phyloP scores from a whole-genome alignment of 176 grass and related monocot genomes.

The Triticum urartu region DNA sequence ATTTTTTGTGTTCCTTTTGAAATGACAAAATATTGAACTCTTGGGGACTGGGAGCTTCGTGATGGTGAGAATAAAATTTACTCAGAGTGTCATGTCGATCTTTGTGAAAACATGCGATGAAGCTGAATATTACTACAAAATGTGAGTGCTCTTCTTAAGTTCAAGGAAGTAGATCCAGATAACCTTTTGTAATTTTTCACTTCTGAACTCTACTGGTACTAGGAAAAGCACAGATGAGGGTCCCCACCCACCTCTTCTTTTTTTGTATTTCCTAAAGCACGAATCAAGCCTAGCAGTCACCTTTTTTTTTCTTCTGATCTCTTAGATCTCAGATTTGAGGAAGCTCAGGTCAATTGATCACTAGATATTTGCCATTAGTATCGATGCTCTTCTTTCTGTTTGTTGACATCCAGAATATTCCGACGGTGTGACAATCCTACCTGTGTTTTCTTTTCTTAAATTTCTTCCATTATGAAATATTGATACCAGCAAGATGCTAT shows the following conservation, averaged over 20 bases:
- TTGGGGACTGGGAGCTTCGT: no score
- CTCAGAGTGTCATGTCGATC: not conserved
- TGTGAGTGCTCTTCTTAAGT: no score
- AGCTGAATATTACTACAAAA: no score
- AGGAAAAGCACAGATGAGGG: no score
- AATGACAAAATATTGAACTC: not conserved
- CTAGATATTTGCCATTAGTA: not conserved
- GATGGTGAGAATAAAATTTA: no score
- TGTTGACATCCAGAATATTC: not conserved
- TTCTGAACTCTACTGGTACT: no score
- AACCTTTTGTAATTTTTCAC: no score
- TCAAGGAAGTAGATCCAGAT: no score
- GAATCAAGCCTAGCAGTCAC: no score
- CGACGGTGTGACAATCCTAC: not conserved
- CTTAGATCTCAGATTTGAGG: not conserved
- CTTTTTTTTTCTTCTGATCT: not conserved
- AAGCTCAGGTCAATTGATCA: not conserved
- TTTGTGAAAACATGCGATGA: no score
- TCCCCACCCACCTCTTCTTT: no score
- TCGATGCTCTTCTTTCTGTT: slow-evolving; percentile 8
- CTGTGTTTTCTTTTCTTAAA: not conserved
- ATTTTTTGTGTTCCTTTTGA: slow-evolving; percentile 21
- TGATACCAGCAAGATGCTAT: not conserved
- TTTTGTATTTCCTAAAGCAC: no score
- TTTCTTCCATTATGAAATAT: not conserved